Conservation (phyloP, 305 asterid species). For the Caryopteris hybrid region DNA sequence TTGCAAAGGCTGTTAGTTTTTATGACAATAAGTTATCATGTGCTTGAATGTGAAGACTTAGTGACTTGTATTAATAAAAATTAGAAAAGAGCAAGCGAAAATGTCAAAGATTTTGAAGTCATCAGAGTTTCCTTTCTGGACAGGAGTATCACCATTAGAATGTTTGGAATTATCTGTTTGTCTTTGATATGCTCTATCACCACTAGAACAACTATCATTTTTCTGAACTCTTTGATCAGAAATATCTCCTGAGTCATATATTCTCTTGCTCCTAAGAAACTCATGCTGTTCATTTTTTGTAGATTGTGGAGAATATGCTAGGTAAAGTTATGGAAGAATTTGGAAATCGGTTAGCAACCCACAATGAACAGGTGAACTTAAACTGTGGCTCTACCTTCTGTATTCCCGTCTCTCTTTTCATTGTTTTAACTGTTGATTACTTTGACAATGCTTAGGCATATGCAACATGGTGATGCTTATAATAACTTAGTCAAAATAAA, state of each 20-base stretch:
- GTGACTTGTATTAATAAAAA: background rate
- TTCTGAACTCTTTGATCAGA: background rate
- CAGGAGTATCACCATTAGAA: background rate
- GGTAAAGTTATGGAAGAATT: conserved; percentile 79
- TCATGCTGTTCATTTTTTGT: conserved; percentile 25
- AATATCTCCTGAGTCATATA: background rate
- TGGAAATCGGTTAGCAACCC: conserved; percentile 48
- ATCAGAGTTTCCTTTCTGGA: background rate
- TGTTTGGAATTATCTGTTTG: background rate
- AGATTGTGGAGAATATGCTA: conserved; percentile 80
- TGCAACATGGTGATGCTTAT: background rate
- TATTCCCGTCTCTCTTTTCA: background rate
- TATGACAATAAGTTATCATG: background rate
- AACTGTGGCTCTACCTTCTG: background rate
- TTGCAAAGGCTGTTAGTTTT: background rate
- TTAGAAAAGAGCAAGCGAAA: background rate
- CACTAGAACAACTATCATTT: background rate
- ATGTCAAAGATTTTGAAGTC: background rate
- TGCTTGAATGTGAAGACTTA: background rate
- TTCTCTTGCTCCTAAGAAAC: conserved; percentile 13
- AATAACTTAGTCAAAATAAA: background rate
- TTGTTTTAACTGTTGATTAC: background rate
- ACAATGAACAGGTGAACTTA: conserved; percentile 50
- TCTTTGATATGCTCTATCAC: background rate
- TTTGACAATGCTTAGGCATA: background rate